Conservation (phyloP, 306 rosid genomes). For the Alnus glutinosa region DNA sequence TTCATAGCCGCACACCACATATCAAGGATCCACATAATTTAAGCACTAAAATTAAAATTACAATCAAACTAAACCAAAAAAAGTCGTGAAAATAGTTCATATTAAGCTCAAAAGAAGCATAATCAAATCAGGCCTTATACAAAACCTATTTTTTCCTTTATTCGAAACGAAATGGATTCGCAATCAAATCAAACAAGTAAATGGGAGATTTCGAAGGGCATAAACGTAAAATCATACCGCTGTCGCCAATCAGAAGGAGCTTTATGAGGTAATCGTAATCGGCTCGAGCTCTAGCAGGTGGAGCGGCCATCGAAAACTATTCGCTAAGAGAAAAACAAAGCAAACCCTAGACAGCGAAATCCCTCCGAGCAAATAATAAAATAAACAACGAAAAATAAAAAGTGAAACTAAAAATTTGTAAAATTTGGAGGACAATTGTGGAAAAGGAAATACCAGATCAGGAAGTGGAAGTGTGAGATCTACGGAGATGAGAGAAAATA, state of each 20-base stretch:
- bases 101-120: neutral
- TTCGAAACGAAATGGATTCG: too few species aligned
- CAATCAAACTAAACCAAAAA: neutral
- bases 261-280: conserved; percentile 94
- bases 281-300: conserved; percentile 95
- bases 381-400: conserved; percentile 6
- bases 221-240: conserved; percentile 58
- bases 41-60: neutral
- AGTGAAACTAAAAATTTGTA: neutral
- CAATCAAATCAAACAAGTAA: neutral
- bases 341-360: conserved; percentile 27
- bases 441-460: conserved; percentile 28
- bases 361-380: conserved; percentile 1
- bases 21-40: neutral
- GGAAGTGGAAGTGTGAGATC: conserved; percentile 46
- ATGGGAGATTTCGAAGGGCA: neutral
- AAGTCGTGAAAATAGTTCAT: neutral
- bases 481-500: conserved; percentile 29
- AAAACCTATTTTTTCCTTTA: neutral
- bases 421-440: neutral
- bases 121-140: neutral
- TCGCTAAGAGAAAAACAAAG: conserved; percentile 5
- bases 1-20: neutral
- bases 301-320: conserved; percentile 64
- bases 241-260: conserved; percentile 95